These are phyloP conservation scores for Mayamaea pseudoterrestris DNA, from an alignment of 108 stramenopile species.

Conservation along the genomic window DNA sequence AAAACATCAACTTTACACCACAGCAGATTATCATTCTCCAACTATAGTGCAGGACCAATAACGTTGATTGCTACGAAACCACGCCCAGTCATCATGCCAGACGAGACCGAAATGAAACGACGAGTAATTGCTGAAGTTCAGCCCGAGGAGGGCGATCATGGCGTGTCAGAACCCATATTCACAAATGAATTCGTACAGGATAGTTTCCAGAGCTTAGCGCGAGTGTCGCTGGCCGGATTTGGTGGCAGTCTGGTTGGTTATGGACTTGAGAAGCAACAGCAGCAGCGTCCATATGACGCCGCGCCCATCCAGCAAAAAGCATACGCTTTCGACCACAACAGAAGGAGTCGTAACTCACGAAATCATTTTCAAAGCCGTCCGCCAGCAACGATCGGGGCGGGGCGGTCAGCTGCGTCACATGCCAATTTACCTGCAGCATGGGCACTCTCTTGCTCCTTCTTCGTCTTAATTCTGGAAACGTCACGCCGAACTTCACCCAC, in stretches of 20 bases:
- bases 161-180: too few species aligned
- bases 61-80: too few species aligned
- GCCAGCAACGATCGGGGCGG: background rate
- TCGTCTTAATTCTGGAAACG: slow-evolving; percentile 8
- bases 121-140: too few species aligned
- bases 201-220: background rate
- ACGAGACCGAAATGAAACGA: too few species aligned
- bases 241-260: background rate
- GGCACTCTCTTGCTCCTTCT: slow-evolving; percentile 4
- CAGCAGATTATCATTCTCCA: background rate
- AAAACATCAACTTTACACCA: background rate
- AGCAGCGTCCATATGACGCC: background rate
- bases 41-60: too few species aligned
- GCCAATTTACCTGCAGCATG: background rate
- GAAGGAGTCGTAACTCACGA: too few species aligned
- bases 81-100: too few species aligned
- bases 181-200: too few species aligned
- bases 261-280: background rate
- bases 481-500: slow-evolving; percentile 4
- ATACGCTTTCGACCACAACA: too few species aligned
- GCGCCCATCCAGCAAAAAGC: background rate
- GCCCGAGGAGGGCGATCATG: too few species aligned
- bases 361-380: background rate
- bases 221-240: background rate
- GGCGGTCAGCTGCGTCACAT: background rate